These are phyloP conservation scores for Mallotus japonicus DNA, from an alignment of 441 rosid species.

Conservation along the genomic window DNA sequence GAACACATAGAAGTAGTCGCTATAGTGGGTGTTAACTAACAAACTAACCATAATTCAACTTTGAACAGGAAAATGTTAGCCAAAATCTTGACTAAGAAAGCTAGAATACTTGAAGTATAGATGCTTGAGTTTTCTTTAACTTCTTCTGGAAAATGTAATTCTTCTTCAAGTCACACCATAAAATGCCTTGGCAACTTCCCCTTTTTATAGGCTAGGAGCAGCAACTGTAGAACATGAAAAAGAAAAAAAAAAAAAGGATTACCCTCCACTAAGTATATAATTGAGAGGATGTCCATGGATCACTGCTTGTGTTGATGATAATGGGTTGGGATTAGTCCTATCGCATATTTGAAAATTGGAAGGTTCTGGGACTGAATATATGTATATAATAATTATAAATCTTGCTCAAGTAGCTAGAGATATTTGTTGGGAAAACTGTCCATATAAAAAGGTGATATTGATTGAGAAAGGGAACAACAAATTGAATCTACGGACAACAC, in stretches of 20 bases:
- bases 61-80: not conserved
- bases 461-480: constrained; percentile 20
- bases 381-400: not conserved
- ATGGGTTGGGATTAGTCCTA: constrained; percentile 30
- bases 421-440: not conserved
- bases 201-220: constrained; percentile 37
- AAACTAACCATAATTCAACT: constrained; percentile 32
- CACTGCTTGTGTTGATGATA: constrained; percentile 22
- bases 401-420: not conserved
- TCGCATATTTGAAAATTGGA: constrained; percentile 25
- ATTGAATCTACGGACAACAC: constrained; percentile 27
- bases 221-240: constrained; percentile 15
- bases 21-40: too few relatives aligned
- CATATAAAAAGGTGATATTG: constrained; percentile 30
- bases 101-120: constrained; percentile 2
- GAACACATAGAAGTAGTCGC: too few relatives aligned
- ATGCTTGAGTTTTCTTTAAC: not conserved
- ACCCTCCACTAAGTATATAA: constrained; percentile 33
- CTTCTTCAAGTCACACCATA: constrained; percentile 14
- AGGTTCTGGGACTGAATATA: constrained; percentile 26
- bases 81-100: constrained; percentile 5
- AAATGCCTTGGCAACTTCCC: constrained; percentile 15
- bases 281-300: constrained; percentile 21
- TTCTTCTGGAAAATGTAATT: not conserved
- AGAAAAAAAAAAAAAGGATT: constrained; percentile 19